Base-by-base conservation (phyloP, 2,329 filamentous ascomycete species). In the Amauroascus niger region DNA sequence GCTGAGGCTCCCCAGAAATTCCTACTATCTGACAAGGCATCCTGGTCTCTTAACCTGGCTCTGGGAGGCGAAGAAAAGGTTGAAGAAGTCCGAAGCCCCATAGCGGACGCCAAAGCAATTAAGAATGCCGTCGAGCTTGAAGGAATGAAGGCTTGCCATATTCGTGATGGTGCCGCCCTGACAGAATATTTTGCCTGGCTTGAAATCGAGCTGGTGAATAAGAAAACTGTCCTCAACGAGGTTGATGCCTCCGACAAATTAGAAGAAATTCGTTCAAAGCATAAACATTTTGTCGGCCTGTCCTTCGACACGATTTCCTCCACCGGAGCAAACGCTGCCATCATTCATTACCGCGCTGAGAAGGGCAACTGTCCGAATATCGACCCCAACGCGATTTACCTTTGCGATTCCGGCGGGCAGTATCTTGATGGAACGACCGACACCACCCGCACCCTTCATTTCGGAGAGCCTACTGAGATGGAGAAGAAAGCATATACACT, bases 331-430 rank as follows among this genome's bases (percentile, higher is more conserved):
- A 95, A 93, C 67, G 93, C 89, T 55, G 93, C 93, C 4, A 80
- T 98, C 11, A 98, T 98, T 55, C 93, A 98, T 68, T 98, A 98
- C 75, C 87, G 86, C 61, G 90, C 93, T 0, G 87, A 95, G 65
- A 82, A 79, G 53, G 88, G 86, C 18, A 84, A 78, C 58, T 97
- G 91, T 70, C 80, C 89, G 7, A 74, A 80, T 26, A 88, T 98
- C 61, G 88, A 98, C 61, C 88, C 88, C 0, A 81, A 82, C 6
- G 83, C 84, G 13, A 82, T 98, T 55, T 98, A 98, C 64, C 81
- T 98, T 2, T 98, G 93, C 67, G 93, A 98, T 69, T 97, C 93
- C 20, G 93, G 93, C 20, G 93, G 87, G n/a, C 93, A 98, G 69
- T 98, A 91, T 64, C 77, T 86, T 2, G 93, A 98, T 67, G 93